Conservation (phyloP, 441 rosid genomes). For the Populus hybrid region DNA sequence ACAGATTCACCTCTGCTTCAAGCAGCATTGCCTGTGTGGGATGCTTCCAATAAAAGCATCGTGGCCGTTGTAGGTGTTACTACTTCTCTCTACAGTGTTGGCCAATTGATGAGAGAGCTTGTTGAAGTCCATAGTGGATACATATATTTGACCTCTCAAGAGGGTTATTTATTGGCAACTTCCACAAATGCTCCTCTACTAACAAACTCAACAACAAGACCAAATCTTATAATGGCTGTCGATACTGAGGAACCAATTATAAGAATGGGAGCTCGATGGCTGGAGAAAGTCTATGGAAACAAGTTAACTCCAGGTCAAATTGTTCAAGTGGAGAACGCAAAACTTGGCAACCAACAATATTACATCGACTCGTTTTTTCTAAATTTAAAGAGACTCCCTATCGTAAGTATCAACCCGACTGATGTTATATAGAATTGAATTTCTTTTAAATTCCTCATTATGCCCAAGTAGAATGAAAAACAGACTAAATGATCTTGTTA, state of each 20-base stretch:
- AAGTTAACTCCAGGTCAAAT: constrained; percentile 55
- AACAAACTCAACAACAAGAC: constrained; percentile 62
- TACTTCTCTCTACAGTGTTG: constrained; percentile 89
- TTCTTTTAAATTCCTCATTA: background rate
- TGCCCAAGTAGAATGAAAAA: background rate
- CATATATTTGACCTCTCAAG: constrained; percentile 88
- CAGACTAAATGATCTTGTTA: background rate
- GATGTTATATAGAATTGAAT: no score
- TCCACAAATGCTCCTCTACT: constrained; percentile 88
- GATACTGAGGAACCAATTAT: constrained; percentile 73
- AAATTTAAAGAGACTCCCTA: constrained; percentile 88
- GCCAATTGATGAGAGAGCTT: constrained; percentile 95
- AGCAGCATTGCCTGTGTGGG: constrained; percentile 94
- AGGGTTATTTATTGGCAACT: constrained; percentile 93
- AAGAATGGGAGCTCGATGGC: constrained; percentile 83
- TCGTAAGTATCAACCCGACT: constrained; percentile 51
- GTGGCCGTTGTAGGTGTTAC: constrained; percentile 98
- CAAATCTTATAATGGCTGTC: constrained; percentile 78
- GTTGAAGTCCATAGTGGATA: constrained; percentile 97
- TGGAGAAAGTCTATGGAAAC: constrained; percentile 66
- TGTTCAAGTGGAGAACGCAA: constrained; percentile 77
- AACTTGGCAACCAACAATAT: constrained; percentile 63
- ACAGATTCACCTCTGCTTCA: constrained; percentile 91
- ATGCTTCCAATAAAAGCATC: constrained; percentile 68
- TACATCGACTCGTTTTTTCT: constrained; percentile 91